These are phyloP conservation scores for Ustilago trichophora DNA, from an alignment of 1,284 basidiomycete species.

Conservation along the genomic window DNA sequence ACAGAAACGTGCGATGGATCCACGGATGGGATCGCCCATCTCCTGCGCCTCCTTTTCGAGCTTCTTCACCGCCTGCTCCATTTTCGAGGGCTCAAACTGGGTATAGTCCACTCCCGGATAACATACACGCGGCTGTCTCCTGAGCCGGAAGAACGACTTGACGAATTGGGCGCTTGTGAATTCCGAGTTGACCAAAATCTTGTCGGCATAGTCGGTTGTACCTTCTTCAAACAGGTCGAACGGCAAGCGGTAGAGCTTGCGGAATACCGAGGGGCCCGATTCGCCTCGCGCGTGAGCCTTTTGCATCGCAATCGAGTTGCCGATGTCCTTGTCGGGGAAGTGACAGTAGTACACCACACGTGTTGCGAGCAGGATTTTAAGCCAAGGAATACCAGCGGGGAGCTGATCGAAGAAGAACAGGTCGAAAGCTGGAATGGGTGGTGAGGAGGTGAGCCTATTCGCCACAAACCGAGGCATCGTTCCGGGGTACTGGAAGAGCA, in stretches of 20 bases:
- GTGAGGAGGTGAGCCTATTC: constrained; percentile 35
- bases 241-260: constrained; percentile 77
- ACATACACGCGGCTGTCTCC: constrained; percentile 76
- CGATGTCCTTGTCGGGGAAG: constrained; percentile 82
- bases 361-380: constrained; percentile 75
- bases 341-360: constrained; percentile 97
- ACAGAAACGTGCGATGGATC: constrained; percentile 25
- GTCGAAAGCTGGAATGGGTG: constrained; percentile 71
- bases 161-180: constrained; percentile 78
- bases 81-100: constrained; percentile 22
- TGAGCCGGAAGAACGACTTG: constrained; percentile 78
- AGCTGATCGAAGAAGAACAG: constrained; percentile 95
- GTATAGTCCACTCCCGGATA: constrained; percentile 82
- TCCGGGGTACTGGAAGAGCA: constrained; percentile 64
- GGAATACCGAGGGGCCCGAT: constrained; percentile 31
- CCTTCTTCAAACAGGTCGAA: constrained; percentile 89
- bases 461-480: constrained; percentile 57
- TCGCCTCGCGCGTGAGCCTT: constrained; percentile 64
- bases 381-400: constrained; percentile 85
- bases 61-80: constrained; percentile 33
- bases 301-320: constrained; percentile 69
- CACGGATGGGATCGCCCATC: constrained; percentile 25
- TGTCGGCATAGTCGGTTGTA: constrained; percentile 88
- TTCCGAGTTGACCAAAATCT: constrained; percentile 88
- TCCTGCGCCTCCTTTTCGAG: constrained; percentile 69